Percentiles rank a stretch among this genome's conserved stretches.
These are phyloP conservation scores for Blastobotrys aristatus DNA, from an alignment of 1,139 yeast genomes.

Conservation along the genomic window DNA sequence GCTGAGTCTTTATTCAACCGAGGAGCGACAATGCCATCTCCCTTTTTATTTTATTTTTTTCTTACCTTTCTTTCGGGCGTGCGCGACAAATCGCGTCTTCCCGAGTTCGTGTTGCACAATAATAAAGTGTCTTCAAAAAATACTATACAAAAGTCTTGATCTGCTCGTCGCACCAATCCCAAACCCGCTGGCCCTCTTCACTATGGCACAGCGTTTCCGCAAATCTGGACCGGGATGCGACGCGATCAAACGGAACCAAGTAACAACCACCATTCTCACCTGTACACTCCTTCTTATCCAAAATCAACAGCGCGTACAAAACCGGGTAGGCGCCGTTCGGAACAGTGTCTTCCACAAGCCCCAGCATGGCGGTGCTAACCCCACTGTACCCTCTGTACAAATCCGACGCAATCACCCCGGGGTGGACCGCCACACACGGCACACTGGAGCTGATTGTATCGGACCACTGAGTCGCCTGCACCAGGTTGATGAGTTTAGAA, in stretches of 20 bases:
- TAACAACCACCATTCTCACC: constrained; percentile 34
- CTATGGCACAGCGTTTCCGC: not conserved
- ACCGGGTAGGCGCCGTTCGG: constrained; percentile 42
- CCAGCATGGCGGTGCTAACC: not conserved
- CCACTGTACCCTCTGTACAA: constrained; percentile 33
- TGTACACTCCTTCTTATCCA: constrained; percentile 29
- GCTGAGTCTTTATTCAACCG: no score
- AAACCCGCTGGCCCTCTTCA: not conserved
- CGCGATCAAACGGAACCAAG: constrained; percentile 33
- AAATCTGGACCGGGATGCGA: constrained; percentile 14
- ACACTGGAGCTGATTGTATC: constrained; percentile 26
- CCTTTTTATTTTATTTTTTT: no score
- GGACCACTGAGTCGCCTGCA: constrained; percentile 43
- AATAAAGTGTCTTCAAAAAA: no score
- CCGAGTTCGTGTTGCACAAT: no score
- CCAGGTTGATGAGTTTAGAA: constrained; percentile 44
- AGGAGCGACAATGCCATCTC: no score
- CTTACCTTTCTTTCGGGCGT: no score
- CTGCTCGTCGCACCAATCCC: not conserved
- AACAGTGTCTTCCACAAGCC: not conserved
- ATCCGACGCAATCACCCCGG: constrained; percentile 44
- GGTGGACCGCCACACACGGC: constrained; percentile 39
- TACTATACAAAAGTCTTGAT: not conserved
- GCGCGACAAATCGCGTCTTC: no score
- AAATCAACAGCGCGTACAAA: constrained; percentile 39